A percentile compares a stretch with the other conserved stretches of the same genome.
phyloP scores from a whole-genome alignment of 2,329 filamentous ascomycete species.

The Exophiala viscosa region DNA sequence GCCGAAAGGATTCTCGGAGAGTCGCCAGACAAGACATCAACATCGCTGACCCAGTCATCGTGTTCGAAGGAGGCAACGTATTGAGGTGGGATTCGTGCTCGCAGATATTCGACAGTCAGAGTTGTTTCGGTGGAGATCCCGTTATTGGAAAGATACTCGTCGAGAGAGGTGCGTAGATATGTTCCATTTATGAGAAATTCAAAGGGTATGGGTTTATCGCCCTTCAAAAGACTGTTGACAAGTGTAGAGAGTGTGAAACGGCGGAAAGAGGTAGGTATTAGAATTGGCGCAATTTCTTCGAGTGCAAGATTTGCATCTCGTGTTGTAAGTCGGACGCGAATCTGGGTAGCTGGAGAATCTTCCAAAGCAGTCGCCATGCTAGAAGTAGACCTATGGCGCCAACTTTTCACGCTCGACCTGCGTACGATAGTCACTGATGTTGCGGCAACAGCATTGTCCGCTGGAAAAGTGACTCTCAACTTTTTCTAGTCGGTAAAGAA shows the following conservation, averaged over 20 bases:
- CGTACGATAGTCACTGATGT: not conserved
- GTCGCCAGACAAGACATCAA: slow-evolving; percentile 70
- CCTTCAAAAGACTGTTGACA: slow-evolving; percentile 59
- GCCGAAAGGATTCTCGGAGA: slow-evolving; percentile 77
- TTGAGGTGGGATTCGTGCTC: slow-evolving; percentile 81
- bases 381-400: not conserved
- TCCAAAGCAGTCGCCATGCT: slow-evolving; percentile 1
- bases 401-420: not conserved
- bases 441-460: not conserved
- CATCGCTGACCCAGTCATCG: slow-evolving; percentile 90
- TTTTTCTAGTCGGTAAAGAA: not conserved
- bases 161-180: slow-evolving; percentile 82
- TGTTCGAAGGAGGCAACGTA: slow-evolving; percentile 93
- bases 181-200: slow-evolving; percentile 95
- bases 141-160: slow-evolving; percentile 81
- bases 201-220: slow-evolving; percentile 55
- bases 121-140: slow-evolving; percentile 87
- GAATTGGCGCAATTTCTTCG: slow-evolving; percentile 53
- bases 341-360: slow-evolving; percentile 37
- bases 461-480: not conserved
- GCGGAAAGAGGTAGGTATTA: slow-evolving; percentile 54
- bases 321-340: slow-evolving; percentile 54
- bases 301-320: slow-evolving; percentile 52
- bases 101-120: slow-evolving; percentile 86
- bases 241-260: slow-evolving; percentile 60